phyloP scores from a whole-genome alignment of 176 grass and related monocot genomes.

The Musa beccarii region DNA sequence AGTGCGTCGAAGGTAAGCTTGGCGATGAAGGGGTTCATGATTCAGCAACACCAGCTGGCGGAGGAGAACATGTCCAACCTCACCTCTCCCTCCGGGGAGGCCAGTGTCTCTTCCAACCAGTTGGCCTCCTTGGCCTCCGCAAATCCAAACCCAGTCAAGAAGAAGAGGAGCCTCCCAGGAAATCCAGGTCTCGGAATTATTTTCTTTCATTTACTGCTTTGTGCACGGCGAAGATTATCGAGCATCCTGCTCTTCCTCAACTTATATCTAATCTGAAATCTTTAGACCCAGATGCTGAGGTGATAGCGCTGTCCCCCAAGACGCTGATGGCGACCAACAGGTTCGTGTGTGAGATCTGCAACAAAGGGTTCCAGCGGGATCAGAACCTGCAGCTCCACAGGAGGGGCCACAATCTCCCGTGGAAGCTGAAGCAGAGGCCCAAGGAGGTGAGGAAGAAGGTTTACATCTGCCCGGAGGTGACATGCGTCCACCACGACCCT shows the following conservation, averaged over 20 bases:
- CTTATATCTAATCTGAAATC: not conserved
- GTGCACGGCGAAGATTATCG: not conserved
- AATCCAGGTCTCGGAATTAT: conserved; percentile 51
- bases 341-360: conserved; percentile 88
- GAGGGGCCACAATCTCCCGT: conserved; percentile 86
- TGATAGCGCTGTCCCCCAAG: conserved; percentile 67
- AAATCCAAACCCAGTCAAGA: conserved; percentile 54
- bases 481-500: conserved; percentile 76
- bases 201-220: not conserved
- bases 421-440: conserved; percentile 89
- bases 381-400: conserved; percentile 97
- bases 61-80: conserved; percentile 99
- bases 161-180: conserved; percentile 83
- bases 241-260: too few relatives aligned
- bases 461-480: conserved; percentile 78
- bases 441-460: conserved; percentile 91
- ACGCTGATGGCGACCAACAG: conserved; percentile 96
- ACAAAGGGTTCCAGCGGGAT: conserved; percentile 88
- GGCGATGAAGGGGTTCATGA: conserved; percentile 60
- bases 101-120: conserved; percentile 64
- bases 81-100: conserved; percentile 78
- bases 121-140: conserved; percentile 37
- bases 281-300: conserved; percentile 85
- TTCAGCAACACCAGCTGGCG: conserved; percentile 42
- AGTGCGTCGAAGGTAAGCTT: not conserved